A percentile compares a stretch with the other conserved stretches of the same genome.
These are phyloP conservation scores for Microthyrium microscopicum DNA, from an alignment of 2,329 filamentous ascomycete species.

Conservation along the genomic window DNA sequence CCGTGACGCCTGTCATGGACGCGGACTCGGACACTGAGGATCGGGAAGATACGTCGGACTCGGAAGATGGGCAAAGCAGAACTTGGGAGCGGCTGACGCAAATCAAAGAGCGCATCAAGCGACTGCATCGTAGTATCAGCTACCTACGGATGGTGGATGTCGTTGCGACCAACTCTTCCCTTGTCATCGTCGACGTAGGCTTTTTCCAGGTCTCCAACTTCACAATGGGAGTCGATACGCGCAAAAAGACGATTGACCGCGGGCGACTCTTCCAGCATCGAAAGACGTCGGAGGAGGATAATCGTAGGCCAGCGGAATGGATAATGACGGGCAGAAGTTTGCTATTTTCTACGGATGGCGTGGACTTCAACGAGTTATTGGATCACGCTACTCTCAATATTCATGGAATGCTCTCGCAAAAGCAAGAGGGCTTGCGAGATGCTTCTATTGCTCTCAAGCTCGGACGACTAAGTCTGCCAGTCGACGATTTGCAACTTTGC, in stretches of 20 bases:
- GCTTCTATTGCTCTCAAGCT: slow-evolving; percentile 81
- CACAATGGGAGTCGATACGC: slow-evolving; percentile 75
- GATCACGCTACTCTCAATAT: slow-evolving; percentile 81
- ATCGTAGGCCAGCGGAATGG: slow-evolving; percentile 79
- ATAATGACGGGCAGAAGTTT: slow-evolving; percentile 73
- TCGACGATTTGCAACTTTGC: slow-evolving; percentile 63
- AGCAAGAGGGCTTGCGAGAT: slow-evolving; percentile 74
- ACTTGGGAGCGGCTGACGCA: slow-evolving; percentile 68
- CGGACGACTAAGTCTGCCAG: slow-evolving; percentile 76
- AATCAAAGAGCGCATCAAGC: slow-evolving; percentile 73
- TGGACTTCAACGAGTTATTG: slow-evolving; percentile 71
- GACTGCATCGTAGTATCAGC: slow-evolving; percentile 67
- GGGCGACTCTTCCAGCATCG: slow-evolving; percentile 76
- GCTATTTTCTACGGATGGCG: slow-evolving; percentile 71
- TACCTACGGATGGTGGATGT: slow-evolving; percentile 85
- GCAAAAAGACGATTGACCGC: slow-evolving; percentile 78
- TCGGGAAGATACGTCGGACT: slow-evolving; percentile 10
- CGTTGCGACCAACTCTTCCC: slow-evolving; percentile 61
- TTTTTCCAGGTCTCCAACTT: slow-evolving; percentile 71
- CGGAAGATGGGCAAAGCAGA: slow-evolving; percentile 39
- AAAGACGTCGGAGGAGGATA: slow-evolving; percentile 42
- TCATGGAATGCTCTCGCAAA: slow-evolving; percentile 75
- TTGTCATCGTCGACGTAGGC: slow-evolving; percentile 67
- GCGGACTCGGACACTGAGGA: slow-evolving; percentile 9
- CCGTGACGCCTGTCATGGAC: slow-evolving; percentile 4